These are phyloP conservation scores for Decorospora gaudefroyi DNA, from an alignment of 2,329 filamentous ascomycete species.

Conservation along the genomic window DNA sequence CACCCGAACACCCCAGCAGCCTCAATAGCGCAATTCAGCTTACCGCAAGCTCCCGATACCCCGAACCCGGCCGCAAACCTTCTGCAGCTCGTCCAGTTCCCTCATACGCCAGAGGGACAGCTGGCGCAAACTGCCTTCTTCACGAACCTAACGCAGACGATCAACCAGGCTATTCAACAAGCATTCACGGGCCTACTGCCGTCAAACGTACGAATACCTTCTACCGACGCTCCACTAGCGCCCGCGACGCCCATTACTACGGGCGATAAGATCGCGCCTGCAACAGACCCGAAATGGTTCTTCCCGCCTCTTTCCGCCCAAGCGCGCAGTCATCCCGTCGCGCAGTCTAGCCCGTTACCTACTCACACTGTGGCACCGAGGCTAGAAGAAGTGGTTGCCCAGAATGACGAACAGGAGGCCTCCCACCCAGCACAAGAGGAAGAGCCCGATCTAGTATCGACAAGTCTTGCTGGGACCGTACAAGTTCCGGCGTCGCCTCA, in stretches of 20 bases:
- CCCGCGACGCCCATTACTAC: constrained; percentile 11
- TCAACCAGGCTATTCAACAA: constrained; percentile 33
- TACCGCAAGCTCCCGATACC: constrained; percentile 17
- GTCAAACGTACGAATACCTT: constrained; percentile 8
- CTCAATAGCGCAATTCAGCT: constrained; percentile 1
- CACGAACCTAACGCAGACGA: constrained; percentile 28
- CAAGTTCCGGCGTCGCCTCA: neutral
- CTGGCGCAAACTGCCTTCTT: constrained; percentile 36
- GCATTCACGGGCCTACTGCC: constrained; percentile 26
- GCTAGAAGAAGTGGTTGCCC: neutral
- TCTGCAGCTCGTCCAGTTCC: constrained; percentile 33
- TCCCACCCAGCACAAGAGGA: neutral
- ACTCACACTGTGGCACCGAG: neutral
- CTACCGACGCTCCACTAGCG: constrained; percentile 4
- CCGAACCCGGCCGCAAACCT: constrained; percentile 25
- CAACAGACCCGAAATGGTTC: constrained; percentile 37
- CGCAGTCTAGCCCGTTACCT: constrained; percentile 21
- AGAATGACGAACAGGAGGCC: neutral
- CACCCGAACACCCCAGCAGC: neutral
- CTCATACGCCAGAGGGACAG: constrained; percentile 38
- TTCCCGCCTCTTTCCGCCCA: constrained; percentile 28
- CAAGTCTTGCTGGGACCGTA: neutral
- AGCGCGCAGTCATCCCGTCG: neutral
- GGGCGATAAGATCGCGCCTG: constrained; percentile 24
- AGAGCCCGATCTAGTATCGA: constrained; percentile 2